A percentile compares a stretch with the other conserved stretches of the same genome.
Evolutionary conservation across 2,329 filamentous ascomycete species (phyloP).

Genomic region (Microdochium paspali): DNA sequence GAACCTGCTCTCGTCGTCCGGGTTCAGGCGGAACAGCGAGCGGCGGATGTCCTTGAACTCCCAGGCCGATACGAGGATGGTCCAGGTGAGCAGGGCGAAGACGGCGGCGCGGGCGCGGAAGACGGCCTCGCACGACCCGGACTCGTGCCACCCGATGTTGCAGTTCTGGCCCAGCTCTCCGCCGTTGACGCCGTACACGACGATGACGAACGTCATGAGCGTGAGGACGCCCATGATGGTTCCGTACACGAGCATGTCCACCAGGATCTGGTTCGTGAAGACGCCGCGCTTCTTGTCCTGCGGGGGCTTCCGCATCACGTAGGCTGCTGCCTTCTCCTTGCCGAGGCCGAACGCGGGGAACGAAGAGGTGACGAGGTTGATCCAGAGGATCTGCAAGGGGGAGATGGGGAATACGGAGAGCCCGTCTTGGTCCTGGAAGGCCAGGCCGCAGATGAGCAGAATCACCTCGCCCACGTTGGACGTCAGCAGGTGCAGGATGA

Average conservation of each 20-base stretch:
- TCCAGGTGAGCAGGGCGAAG: constrained; percentile 66
- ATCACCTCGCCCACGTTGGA: constrained; percentile 81
- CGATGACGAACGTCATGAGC: constrained; percentile 56
- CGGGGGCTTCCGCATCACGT: constrained; percentile 74
- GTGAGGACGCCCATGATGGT: constrained; percentile 65
- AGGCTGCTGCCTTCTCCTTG: constrained; percentile 63
- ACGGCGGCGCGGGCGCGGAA: constrained; percentile 64
- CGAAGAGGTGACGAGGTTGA: constrained; percentile 86
- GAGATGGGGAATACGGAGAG: constrained; percentile 80
- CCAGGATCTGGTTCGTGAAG: constrained; percentile 68
- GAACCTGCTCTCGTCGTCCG: constrained; percentile 38
- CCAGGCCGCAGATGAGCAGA: constrained; percentile 70
- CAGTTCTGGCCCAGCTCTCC: constrained; percentile 51
- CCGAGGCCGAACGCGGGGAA: constrained; percentile 84
- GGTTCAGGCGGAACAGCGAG: constrained; percentile 60
- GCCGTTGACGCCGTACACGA: constrained; percentile 46
- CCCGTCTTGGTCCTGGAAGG: constrained; percentile 62
- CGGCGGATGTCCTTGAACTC: constrained; percentile 67
- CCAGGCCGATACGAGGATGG: constrained; percentile 67
- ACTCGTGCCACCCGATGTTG: constrained; percentile 45
- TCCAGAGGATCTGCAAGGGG: constrained; percentile 83
- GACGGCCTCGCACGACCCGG: constrained; percentile 44
- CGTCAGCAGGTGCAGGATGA: constrained; percentile 69
- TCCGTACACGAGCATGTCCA: constrained; percentile 75
- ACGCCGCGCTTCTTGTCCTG: constrained; percentile 60